Percentiles rank a stretch among this genome's conserved stretches.
Conservation (phyloP, 306 rosid genomes). For the Cajanus cajan region DNA sequence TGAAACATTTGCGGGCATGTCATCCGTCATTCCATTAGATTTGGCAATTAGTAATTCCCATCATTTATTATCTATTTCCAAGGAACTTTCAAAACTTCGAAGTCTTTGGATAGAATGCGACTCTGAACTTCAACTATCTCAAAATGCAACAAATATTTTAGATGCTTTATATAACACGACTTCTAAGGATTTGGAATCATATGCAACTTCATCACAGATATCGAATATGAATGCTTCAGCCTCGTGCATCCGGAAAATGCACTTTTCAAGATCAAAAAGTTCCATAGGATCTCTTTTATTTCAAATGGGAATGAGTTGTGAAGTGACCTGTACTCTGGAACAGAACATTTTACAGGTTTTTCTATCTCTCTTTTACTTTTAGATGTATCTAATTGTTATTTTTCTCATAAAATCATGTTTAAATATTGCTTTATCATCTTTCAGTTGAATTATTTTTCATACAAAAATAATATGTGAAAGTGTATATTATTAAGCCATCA, state of each 20-base stretch:
- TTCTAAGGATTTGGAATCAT: neutral
- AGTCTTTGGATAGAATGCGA: neutral
- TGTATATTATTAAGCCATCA: too few relatives aligned
- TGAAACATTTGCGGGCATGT: neutral
- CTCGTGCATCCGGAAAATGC: neutral
- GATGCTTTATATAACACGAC: neutral
- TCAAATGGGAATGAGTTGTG: slow-evolving; percentile 8
- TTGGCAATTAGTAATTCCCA: neutral
- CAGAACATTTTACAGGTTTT: neutral
- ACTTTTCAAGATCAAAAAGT: neutral
- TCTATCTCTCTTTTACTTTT: neutral
- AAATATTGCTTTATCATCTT: neutral
- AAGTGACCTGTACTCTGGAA: neutral
- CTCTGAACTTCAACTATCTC: neutral
- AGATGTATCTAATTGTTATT: neutral
- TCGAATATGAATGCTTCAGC: neutral
- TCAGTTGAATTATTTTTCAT: too few relatives aligned
- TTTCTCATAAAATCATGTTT: too few relatives aligned
- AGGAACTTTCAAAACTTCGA: neutral
- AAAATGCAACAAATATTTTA: neutral
- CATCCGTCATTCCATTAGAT: neutral
- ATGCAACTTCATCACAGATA: neutral
- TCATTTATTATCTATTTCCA: neutral
- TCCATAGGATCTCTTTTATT: neutral
- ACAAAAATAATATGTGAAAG: too few relatives aligned